phyloP scores from a whole-genome alignment of 2,329 filamentous ascomycete genomes.

The Talaromyces islandicus region DNA sequence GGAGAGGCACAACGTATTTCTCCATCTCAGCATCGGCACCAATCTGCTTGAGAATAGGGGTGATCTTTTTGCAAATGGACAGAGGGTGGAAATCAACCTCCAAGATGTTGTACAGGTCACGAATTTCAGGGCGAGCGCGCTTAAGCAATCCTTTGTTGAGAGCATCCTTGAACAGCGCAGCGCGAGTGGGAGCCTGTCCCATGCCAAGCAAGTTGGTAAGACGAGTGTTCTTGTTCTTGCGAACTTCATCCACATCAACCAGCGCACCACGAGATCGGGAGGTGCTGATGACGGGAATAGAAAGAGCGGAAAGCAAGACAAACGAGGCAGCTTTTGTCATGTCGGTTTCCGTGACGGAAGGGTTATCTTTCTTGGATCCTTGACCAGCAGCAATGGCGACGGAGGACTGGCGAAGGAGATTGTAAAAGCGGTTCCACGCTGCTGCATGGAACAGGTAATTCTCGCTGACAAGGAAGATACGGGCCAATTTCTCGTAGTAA shows the following conservation, averaged over 20 bases:
- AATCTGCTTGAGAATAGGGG: slow-evolving; percentile 89
- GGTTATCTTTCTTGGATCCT: slow-evolving; percentile 90
- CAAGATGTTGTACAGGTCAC: slow-evolving; percentile 95
- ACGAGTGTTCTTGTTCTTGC: slow-evolving; percentile 98
- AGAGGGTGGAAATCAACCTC: slow-evolving; percentile 99
- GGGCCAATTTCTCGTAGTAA: slow-evolving; percentile 98
- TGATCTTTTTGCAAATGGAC: slow-evolving; percentile 98
- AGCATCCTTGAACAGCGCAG: slow-evolving; percentile 89
- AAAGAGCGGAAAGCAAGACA: slow-evolving; percentile 85
- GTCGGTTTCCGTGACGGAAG: slow-evolving; percentile 79
- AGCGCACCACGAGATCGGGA: slow-evolving; percentile 91
- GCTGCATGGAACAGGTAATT: slow-evolving; percentile 99
- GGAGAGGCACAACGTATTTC: slow-evolving; percentile 89
- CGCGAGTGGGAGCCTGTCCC: slow-evolving; percentile 79
- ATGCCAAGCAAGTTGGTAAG: slow-evolving; percentile 95
- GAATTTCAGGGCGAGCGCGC: slow-evolving; percentile 88
- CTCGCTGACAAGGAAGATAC: slow-evolving; percentile 97
- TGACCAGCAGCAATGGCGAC: slow-evolving; percentile 76
- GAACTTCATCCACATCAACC: slow-evolving; percentile 92
- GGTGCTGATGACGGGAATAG: slow-evolving; percentile 99
- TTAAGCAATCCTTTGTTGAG: slow-evolving; percentile 91
- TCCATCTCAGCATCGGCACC: slow-evolving; percentile 92
- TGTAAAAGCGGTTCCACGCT: slow-evolving; percentile 96
- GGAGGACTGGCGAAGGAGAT: slow-evolving; percentile 85
- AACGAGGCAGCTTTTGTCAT: slow-evolving; percentile 93